These are phyloP conservation scores for Balakata baccata DNA, from an alignment of 345 rosid genomes.

Conservation along the genomic window DNA sequence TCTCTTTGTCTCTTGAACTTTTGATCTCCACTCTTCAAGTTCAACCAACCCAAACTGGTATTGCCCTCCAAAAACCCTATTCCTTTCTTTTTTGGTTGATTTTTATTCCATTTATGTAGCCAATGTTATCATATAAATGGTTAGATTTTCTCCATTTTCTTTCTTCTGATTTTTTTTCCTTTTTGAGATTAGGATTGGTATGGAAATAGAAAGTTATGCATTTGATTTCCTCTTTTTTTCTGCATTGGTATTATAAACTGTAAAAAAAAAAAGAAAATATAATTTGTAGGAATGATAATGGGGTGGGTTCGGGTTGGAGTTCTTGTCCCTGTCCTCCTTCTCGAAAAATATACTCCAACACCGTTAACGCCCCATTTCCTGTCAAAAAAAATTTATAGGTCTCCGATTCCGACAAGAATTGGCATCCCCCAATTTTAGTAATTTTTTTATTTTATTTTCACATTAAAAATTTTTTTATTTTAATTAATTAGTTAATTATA, in stretches of 20 bases:
- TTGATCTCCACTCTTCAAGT: neutral
- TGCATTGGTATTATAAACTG: neutral
- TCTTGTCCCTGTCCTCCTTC: too few relatives aligned
- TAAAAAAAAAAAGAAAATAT: neutral
- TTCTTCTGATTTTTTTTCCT: neutral
- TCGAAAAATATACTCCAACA: too few relatives aligned
- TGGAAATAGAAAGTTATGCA: too few relatives aligned
- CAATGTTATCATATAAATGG: neutral
- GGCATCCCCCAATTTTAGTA: too few relatives aligned
- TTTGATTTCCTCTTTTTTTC: neutral
- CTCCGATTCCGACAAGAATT: too few relatives aligned
- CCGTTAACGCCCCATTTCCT: too few relatives aligned
- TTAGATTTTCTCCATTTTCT: neutral
- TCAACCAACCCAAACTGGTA: constrained; percentile 3
- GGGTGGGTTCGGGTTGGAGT: too few relatives aligned
- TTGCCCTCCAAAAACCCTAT: neutral
- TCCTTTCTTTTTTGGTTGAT: neutral
- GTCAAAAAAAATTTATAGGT: too few relatives aligned
- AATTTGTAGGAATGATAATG: too few relatives aligned
- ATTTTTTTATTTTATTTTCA: too few relatives aligned
- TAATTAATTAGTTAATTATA: too few relatives aligned
- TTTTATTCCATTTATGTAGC: neutral
- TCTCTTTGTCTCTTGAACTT: neutral
- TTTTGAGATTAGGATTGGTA: constrained; percentile 5
- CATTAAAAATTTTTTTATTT: too few relatives aligned